Evolutionary conservation across 495 filamentous ascomycete species (phyloP).

Genomic region (Lasiosphaeriaceae sp.): DNA sequence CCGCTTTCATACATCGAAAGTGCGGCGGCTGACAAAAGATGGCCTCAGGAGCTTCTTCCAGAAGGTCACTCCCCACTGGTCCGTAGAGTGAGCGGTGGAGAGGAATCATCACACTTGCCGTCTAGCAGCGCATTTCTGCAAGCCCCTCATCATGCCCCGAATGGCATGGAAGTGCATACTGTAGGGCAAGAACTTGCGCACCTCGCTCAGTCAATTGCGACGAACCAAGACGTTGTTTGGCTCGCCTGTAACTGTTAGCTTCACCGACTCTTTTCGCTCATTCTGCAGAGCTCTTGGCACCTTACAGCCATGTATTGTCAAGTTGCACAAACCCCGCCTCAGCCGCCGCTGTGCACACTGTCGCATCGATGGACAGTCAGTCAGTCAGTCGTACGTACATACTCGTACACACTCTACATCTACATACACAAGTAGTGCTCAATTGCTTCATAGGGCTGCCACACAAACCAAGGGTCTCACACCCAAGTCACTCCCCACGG

Average conservation of each 20-base stretch:
- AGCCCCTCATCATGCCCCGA: not conserved
- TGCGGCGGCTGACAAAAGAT: not conserved
- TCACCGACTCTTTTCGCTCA: constrained; percentile 17
- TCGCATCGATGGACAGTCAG: not conserved
- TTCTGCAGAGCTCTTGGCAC: constrained; percentile 11
- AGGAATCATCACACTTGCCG: not conserved
- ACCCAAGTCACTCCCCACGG: too few species aligned
- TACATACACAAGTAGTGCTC: too few species aligned
- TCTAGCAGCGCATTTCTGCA: not conserved
- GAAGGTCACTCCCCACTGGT: not conserved
- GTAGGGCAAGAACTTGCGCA: too few species aligned
- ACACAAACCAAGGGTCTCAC: too few species aligned
- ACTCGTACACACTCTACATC: too few species aligned
- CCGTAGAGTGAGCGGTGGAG: not conserved
- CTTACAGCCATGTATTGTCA: not conserved
- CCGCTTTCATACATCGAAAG: not conserved
- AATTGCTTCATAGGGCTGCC: too few species aligned
- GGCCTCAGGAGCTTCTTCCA: not conserved
- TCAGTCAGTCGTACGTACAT: not conserved
- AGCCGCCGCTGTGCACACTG: not conserved
- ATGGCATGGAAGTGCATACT: too few species aligned
- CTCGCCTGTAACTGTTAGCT: constrained; percentile 10
- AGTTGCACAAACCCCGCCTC: constrained; percentile 1
- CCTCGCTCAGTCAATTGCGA: too few species aligned
- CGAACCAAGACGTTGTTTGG: too few species aligned